Evolutionary conservation across 1,284 basidiomycete species (phyloP), one percentile per base, ranked within the genome.

Genomic region (Ceratobasidium sp.): DNA sequence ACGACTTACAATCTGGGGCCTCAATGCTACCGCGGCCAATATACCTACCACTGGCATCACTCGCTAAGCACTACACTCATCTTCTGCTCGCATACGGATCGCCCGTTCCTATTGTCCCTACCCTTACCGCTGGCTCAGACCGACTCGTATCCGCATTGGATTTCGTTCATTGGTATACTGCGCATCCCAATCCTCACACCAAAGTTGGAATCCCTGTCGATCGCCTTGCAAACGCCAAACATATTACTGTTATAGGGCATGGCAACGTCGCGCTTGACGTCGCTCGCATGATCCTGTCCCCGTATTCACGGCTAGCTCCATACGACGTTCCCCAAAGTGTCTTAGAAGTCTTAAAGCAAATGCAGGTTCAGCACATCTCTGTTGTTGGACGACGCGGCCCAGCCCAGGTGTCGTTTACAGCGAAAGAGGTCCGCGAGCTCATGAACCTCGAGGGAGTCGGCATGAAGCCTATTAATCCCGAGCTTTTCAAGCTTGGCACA

Each of bases 131-230:
- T 87, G 23, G 78, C 80, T 76, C 87, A 4, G n/a, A 67, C 0
- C 84, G 90, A 79, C 94, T 94, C 80, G 84, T 93, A 0, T 91
- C 96, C 1, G 96, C 97, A 0, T 88, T 98, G 3, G 91, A 91
- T 0, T 87, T 99, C 71, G 97, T 99, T 1, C 94, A 97, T 82
- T 99, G 97, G 97, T 99, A 99, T 86, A 99, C 98, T 50, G 92
- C 91, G 57, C 96, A 99, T 84, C 97, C 97, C 0, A 89, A 85
- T 33, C 82, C 90, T 15, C 78, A 80, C 0, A 83, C 84, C 1
- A 81, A 85, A 56, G 64, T 78, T 54, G 83, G 85, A 9, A 86
- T 90, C 0, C 83, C 88, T 0, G 85, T 90, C 0, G 92, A 92
- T 0, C 86, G 90, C 5, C 88, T 98, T 0, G 87, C 91, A 46